These are phyloP conservation scores for Ustilago esculenta DNA, from an alignment of 1,284 basidiomycete genomes.

Conservation along the genomic window DNA sequence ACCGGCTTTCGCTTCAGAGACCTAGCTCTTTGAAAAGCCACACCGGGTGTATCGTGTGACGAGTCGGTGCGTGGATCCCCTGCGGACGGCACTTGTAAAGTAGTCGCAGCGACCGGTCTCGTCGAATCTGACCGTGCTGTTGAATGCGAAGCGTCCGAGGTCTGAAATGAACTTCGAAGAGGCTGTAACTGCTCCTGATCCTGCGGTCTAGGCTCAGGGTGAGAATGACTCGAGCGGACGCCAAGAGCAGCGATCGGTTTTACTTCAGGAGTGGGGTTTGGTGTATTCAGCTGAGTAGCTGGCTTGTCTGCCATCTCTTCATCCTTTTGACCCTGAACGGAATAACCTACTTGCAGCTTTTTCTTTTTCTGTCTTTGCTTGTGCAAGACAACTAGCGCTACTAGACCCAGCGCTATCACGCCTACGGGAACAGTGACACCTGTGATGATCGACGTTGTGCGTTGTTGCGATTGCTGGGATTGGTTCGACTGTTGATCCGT, in stretches of 20 bases:
- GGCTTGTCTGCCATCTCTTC: constrained; percentile 6
- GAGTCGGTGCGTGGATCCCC: background rate
- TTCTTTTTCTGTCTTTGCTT: constrained; percentile 12
- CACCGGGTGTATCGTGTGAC: background rate
- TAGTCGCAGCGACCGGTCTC: background rate
- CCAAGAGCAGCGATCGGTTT: background rate
- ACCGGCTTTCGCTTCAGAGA: constrained; percentile 32
- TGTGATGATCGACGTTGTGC: constrained; percentile 1
- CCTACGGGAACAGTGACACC: constrained; percentile 24
- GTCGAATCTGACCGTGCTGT: background rate
- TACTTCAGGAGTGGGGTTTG: background rate
- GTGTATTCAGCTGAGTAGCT: background rate
- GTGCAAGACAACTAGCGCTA: constrained; percentile 8
- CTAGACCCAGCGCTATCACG: constrained; percentile 16
- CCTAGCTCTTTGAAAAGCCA: background rate
- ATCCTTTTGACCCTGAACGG: background rate
- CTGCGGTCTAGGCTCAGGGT: background rate
- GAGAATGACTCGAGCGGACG: background rate
- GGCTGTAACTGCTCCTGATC: background rate
- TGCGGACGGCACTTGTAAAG: too few species aligned
- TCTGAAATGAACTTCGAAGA: constrained; percentile 4
- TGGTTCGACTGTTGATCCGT: background rate
- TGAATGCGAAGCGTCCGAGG: constrained; percentile 1
- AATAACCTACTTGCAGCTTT: background rate
- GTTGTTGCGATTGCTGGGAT: background rate